Base-by-base conservation (phyloP, 768 basidiomycete species). In the Asterophora parasitica region DNA sequence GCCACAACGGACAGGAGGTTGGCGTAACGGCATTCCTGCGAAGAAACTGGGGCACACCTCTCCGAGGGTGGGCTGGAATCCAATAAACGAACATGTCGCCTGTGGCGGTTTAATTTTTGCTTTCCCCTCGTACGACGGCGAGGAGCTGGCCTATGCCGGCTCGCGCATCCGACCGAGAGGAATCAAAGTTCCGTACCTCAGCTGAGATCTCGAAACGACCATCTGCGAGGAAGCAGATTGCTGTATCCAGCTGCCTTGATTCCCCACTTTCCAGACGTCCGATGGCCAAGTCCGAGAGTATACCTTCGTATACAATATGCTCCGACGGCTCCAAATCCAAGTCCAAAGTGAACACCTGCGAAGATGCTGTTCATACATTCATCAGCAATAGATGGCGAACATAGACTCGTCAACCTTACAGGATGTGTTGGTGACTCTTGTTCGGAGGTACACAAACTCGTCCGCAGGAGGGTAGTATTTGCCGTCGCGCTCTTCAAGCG, bases 161-260 rank as follows among this genome's bases (percentile, higher is more conserved):
- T 45, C 65, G 67, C 40, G 57, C 63, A 36, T 57, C 60, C 26
- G 47, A 37, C 34, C 36, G 42, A 13, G 42, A 41, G 35, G 52
- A 43, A 50, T 61, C 67, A 19, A 70, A 64, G 35, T 63, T 62
- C 51, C 68, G 67, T 13, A 71, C 75, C 52, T 72, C 68, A 7
- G 71, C 75, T 33, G 63, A 66, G 42, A 78, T 65, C 47, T 78
- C 75, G 50, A 88, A 92, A 43, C 69, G 65, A 7, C 91, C 91
- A 37, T 71, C 70, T 10, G 86, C 75, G 15, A 92, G 74, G 64
- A 94, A 90, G 57, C 84, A 87, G 10, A 93, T 51, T 1, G 82
- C 75, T 1, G 77, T 67, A 37, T 81, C 75, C 4, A 82, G 56
- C 30, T 75, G 70, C 28, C 67, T 66, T 11, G 75, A 72, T 51